A percentile compares a stretch with the other conserved stretches of the same genome.
Evolutionary conservation across 345 rosid species (phyloP).

Genomic region (Nephelium lappaceum): DNA sequence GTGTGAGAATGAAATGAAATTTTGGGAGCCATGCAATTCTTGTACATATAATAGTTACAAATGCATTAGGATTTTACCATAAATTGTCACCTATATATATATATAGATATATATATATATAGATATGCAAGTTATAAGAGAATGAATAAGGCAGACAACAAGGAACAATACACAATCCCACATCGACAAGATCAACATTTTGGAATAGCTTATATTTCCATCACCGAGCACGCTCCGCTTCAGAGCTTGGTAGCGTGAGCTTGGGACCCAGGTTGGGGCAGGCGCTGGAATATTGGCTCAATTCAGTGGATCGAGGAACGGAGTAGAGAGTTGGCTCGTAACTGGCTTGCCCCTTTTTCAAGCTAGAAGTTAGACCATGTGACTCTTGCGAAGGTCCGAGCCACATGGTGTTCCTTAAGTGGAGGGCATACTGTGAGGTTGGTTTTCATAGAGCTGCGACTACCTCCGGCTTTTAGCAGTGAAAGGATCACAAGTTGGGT

Average conservation of each 20-base stretch:
- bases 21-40: no score
- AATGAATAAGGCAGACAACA: no score
- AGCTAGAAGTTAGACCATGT: slow-evolving; percentile 23
- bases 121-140: no score
- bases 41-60: no score
- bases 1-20: no score
- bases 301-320: not conserved
- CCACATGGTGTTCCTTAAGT: slow-evolving; percentile 9
- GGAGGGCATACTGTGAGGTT: slow-evolving; percentile 49
- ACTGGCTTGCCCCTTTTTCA: slow-evolving; percentile 41
- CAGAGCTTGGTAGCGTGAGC: slow-evolving; percentile 26
- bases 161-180: no score
- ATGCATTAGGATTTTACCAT: no score
- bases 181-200: no score
- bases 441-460: slow-evolving; percentile 47
- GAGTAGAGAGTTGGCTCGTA: not conserved
- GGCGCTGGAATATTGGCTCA: slow-evolving; percentile 12
- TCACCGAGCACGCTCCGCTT: no score
- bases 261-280: slow-evolving; percentile 24
- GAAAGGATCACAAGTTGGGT: slow-evolving; percentile 40
- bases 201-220: no score
- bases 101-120: no score
- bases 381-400: slow-evolving; percentile 25
- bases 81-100: no score
- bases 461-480: slow-evolving; percentile 37